These are phyloP conservation scores for Naganishia vaughanmartiniae DNA, from an alignment of 768 basidiomycete species.

Conservation along the genomic window DNA sequence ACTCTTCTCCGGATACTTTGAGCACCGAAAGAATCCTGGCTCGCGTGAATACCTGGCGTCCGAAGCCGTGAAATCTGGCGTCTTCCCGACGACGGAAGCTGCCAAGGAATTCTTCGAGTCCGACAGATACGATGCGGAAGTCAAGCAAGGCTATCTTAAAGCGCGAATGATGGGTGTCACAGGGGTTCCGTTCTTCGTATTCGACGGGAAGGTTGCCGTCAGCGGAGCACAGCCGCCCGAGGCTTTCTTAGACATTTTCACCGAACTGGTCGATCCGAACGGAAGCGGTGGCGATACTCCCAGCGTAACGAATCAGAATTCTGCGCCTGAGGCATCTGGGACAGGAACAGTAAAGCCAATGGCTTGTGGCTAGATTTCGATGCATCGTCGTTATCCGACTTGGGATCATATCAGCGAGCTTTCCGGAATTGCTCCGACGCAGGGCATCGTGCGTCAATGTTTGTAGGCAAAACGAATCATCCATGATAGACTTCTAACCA, in stretches of 20 bases:
- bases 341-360: too few species aligned
- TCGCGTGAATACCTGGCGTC: conserved; percentile 63
- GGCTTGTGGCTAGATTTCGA: too few species aligned
- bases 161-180: conserved; percentile 68
- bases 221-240: conserved; percentile 71
- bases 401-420: too few species aligned
- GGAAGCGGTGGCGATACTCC: too few species aligned
- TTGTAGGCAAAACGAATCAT: too few species aligned
- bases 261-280: conserved; percentile 15
- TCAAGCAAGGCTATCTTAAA: conserved; percentile 62
- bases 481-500: too few species aligned
- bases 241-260: conserved; percentile 55
- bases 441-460: too few species aligned
- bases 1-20: conserved; percentile 68
- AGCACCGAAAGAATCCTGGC: conserved; percentile 64
- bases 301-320: too few species aligned
- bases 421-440: too few species aligned
- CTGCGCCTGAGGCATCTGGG: too few species aligned
- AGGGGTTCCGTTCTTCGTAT: conserved; percentile 75
- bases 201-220: conserved; percentile 73
- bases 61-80: conserved; percentile 60
- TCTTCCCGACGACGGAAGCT: conserved; percentile 65
- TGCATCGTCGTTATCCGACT: too few species aligned
- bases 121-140: conserved; percentile 65
- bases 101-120: conserved; percentile 65